Percentiles rank a stretch among this genome's conserved stretches.
Conservation (phyloP, 192 early-diverging fungal genomes). For the Rhizoclosmatium globosum region DNA sequence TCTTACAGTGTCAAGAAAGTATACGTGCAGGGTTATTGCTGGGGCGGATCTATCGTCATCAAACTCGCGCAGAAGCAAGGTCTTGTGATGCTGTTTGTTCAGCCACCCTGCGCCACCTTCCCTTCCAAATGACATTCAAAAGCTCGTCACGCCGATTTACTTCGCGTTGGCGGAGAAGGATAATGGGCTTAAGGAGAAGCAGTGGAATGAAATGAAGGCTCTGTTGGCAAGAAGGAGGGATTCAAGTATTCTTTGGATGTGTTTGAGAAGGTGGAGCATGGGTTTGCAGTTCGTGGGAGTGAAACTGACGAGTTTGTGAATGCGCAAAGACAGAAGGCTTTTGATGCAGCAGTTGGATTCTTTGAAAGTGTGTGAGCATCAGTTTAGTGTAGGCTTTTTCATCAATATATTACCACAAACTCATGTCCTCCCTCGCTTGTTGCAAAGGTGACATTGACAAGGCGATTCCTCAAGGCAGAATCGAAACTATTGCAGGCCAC, state of each 20-base stretch:
- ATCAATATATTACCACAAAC: not conserved
- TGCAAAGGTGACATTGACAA: constrained; percentile 21
- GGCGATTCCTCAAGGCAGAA: constrained; percentile 17
- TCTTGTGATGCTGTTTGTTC: constrained; percentile 15
- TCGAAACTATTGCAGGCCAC: constrained; percentile 33
- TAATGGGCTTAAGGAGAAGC: not conserved
- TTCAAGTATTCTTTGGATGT: constrained; percentile 3
- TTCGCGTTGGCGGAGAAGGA: constrained; percentile 20
- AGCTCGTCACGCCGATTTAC: constrained; percentile 14
- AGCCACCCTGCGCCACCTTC: constrained; percentile 22
- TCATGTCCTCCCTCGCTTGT: constrained; percentile 4
- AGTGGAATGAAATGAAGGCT: constrained; percentile 8
- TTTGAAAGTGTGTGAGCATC: not conserved
- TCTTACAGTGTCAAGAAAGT: constrained; percentile 10
- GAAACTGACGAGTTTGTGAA: constrained; percentile 8
- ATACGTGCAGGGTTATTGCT: constrained; percentile 24
- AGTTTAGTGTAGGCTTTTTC: not conserved
- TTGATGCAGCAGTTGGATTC: not conserved
- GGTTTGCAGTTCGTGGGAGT: constrained; percentile 35
- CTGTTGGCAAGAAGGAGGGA: constrained; percentile 5
- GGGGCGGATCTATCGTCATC: constrained; percentile 26
- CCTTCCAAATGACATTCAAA: constrained; percentile 24
- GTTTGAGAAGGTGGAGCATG: constrained; percentile 31
- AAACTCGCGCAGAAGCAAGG: constrained; percentile 19
- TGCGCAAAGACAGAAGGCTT: constrained; percentile 1